Percentiles rank a stretch among this genome's conserved stretches.
Conservation (phyloP, 805 yeast genomes). For the Saccharomycopsis schoenii region DNA sequence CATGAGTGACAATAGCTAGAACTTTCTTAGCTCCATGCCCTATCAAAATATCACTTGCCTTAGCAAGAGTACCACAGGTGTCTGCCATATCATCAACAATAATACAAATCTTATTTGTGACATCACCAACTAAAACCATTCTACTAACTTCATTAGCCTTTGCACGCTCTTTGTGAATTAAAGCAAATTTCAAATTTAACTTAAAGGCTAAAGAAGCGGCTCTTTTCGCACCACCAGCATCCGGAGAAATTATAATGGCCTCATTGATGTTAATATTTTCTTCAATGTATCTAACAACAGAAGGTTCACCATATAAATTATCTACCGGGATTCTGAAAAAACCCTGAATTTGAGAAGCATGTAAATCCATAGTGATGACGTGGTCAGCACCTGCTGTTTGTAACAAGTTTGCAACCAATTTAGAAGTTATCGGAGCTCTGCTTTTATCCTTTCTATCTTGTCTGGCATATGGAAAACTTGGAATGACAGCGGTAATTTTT, state of each 20-base stretch:
- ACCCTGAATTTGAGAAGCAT: slow-evolving; percentile 85
- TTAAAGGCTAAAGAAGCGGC: slow-evolving; percentile 81
- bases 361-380: slow-evolving; percentile 79
- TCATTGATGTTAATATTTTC: slow-evolving; percentile 49
- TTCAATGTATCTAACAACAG: slow-evolving; percentile 63
- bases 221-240: slow-evolving; percentile 86
- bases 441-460: slow-evolving; percentile 81
- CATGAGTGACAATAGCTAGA: slow-evolving; percentile 77
- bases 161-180: slow-evolving; percentile 78
- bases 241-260: slow-evolving; percentile 75
- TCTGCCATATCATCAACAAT: slow-evolving; percentile 87
- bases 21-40: slow-evolving; percentile 63
- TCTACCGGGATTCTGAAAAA: slow-evolving; percentile 78
- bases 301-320: slow-evolving; percentile 76
- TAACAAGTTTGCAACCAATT: slow-evolving; percentile 71
- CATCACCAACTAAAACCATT: slow-evolving; percentile 84
- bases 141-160: slow-evolving; percentile 75
- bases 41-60: slow-evolving; percentile 68
- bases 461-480: slow-evolving; percentile 82
- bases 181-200: slow-evolving; percentile 69
- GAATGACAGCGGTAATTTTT: slow-evolving; percentile 72
- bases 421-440: slow-evolving; percentile 80
- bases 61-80: slow-evolving; percentile 78
- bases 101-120: slow-evolving; percentile 61
- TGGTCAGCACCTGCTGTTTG: slow-evolving; percentile 82